A percentile compares a stretch with the other conserved stretches of the same genome.
Conservation (phyloP, 805 yeast species). For the Yarrowia osloensis region DNA sequence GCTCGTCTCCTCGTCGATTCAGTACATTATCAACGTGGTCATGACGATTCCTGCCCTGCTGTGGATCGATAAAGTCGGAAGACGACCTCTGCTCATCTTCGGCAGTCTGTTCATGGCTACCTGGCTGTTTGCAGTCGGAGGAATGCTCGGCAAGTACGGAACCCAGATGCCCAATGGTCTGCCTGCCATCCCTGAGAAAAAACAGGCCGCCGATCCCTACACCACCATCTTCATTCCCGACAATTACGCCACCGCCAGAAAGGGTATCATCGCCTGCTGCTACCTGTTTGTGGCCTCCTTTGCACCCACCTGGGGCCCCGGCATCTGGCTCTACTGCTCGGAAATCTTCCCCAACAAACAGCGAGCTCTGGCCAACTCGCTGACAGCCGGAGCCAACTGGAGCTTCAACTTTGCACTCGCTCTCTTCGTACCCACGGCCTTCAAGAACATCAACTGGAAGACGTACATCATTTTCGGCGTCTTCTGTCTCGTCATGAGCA, state of each 20-base stretch:
- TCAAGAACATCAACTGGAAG: too few species aligned
- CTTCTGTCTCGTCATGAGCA: too few species aligned
- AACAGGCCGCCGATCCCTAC: constrained; percentile 48
- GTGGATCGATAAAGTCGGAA: constrained; percentile 61
- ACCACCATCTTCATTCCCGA: constrained; percentile 61
- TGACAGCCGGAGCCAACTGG: too few species aligned
- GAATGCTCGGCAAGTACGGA: constrained; percentile 43
- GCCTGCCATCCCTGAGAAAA: constrained; percentile 56
- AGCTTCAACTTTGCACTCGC: too few species aligned
- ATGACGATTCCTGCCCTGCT: constrained; percentile 63
- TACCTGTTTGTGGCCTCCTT: constrained; percentile 70
- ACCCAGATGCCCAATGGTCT: constrained; percentile 46
- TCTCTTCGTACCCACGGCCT: too few species aligned
- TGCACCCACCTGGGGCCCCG: constrained; percentile 82
- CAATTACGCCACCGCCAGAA: constrained; percentile 56
- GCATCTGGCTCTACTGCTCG: constrained; percentile 53
- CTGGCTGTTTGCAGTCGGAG: constrained; percentile 65
- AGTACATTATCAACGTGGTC: constrained; percentile 56
- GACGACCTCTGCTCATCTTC: constrained; percentile 59
- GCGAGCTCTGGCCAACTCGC: constrained; percentile 58
- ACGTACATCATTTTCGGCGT: too few species aligned
- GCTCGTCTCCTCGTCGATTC: constrained; percentile 59
- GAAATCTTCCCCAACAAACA: constrained; percentile 52
- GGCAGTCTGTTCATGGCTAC: constrained; percentile 67
- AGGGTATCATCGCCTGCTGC: constrained; percentile 53